Percentiles rank a stretch among this genome's conserved stretches.
Evolutionary conservation across 306 rosid species (phyloP).

Genomic region (Medicago lupulina): DNA sequence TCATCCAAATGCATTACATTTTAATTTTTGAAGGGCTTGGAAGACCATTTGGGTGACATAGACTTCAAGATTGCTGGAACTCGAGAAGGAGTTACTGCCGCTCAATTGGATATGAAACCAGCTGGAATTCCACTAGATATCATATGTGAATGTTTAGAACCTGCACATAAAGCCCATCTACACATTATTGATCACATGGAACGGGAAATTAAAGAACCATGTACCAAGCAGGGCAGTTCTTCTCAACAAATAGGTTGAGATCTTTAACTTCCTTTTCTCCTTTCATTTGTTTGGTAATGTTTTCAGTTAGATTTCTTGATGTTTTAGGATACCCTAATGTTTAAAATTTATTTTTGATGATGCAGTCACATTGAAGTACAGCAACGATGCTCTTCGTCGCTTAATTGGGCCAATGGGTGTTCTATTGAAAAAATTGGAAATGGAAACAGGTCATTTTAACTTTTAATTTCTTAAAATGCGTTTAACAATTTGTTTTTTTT

Average conservation of each 20-base stretch:
- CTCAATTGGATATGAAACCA: slow-evolving; percentile 95
- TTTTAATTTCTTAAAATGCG: slow-evolving; percentile 11
- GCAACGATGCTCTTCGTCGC: slow-evolving; percentile 79
- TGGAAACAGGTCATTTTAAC: slow-evolving; percentile 74
- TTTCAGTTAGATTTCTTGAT: slow-evolving; percentile 30
- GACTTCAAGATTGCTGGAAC: slow-evolving; percentile 98
- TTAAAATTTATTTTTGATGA: slow-evolving; percentile 42
- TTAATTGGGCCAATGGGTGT: slow-evolving; percentile 94
- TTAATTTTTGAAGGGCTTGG: slow-evolving; percentile 74
- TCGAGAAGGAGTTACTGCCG: slow-evolving; percentile 81
- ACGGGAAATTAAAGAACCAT: slow-evolving; percentile 75
- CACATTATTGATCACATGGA: slow-evolving; percentile 93
- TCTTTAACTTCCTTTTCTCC: slow-evolving; percentile 11
- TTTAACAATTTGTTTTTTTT: slow-evolving; percentile 28
- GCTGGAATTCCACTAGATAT: slow-evolving; percentile 97
- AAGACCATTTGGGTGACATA: slow-evolving; percentile 98
- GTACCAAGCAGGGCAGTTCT: slow-evolving; percentile 53
- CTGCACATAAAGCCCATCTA: slow-evolving; percentile 86
- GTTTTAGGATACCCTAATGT: slow-evolving; percentile 21
- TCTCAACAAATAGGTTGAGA: slow-evolving; percentile 80
- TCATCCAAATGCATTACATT: slow-evolving; percentile 21
- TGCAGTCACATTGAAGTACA: slow-evolving; percentile 86
- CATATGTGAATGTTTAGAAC: slow-evolving; percentile 83
- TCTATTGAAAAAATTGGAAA: slow-evolving; percentile 79
- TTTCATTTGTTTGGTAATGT: slow-evolving; percentile 22